Evolutionary conservation across 2,329 filamentous ascomycete genomes (phyloP), one percentile per base, ranked within the genome.

Genomic region (Epichloe typhina): DNA sequence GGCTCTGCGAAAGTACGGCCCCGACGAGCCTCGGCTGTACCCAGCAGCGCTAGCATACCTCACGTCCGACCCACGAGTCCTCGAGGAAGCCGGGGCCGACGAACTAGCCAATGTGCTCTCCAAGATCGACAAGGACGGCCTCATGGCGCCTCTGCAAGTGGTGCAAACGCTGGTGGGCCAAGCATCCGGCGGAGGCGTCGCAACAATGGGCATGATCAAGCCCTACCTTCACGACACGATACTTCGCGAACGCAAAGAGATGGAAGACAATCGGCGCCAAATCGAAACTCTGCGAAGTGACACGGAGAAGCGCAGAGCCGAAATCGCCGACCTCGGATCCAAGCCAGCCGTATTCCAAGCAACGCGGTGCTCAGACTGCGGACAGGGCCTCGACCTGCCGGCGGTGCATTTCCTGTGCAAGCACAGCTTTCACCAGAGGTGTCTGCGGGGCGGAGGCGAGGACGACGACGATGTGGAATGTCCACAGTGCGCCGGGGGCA

Each of bases 121-220:
- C 56, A 89, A 87, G 60, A 97, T 98, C 58, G 88, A 96, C 63
- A 78, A 84, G 55, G 89, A 95, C 59, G 84, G 88, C 1, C 78
- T 98, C 38, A 93, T 98, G 87, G 91, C 93, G 0, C 93, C 93
- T 0, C 72, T 98, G 4, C 93, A 98, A 65, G 93, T 98, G 35
- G 93, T 98, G 15, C 91, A 98, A 66, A 93, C 90, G 0, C 77
- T 98, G 0, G 72, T 97, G 3, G 72, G 73, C n/a, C 72, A 77
- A 66, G 73, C 64, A 52, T 69, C 53, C 0, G 60, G 64, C 15
- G 62, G 65, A 6, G 65, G 83, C 5, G 88, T 96, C 3, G 91
- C 94, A 1, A 97, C 89, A 0, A 96, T 98, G 87, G 93, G 91
- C 47, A 89, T 97, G 77, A 84, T 98, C 55, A 97, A 96, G 68